Evolutionary conservation across 2,329 filamentous ascomycete genomes (phyloP), one percentile per base, ranked within the genome.

Genomic region (Chaetothyriales sp.): DNA sequence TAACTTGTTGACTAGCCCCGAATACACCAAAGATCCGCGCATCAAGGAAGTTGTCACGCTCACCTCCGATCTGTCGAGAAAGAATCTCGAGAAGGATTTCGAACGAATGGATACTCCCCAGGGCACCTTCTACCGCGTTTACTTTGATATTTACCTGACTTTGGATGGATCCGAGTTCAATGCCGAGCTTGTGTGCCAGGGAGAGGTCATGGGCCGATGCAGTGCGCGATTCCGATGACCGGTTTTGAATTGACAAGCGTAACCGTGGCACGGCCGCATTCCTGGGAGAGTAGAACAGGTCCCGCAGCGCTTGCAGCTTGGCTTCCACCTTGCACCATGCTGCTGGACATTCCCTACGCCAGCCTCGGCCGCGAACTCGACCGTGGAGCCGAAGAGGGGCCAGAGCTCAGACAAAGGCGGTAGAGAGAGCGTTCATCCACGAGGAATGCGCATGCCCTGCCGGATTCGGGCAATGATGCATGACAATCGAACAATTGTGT

Each of bases 21-120:
- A 97, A 69, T 98, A 98, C 68, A 97, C 90, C 61, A 98, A 97
- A 69, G 92, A 98, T 80, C 90, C 92, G 62, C 87, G 92, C 95
- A 97, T 97, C 79, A 97, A 97, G 78, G 92, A 97, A 71, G 89
- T 97, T 52, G 92, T 97, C 58, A 98, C 92, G 1, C 82, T 98
- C 48, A 97, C 92, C 1, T 97, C 90, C 1, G 92, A 98, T 67
- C 77, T 98, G 52, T 95, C 89, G 47, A 85, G 90, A 62, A 98
- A 97, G 77, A 97, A 97, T 67, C 82, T 98, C 10, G 92, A 98
- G 70, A 97, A 95, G 72, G 92, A 98, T 69, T 98, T 98, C 64
- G 92, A 98, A 72, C 83, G 92, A 66, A 97, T 97, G 92, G 92
- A 97, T 67, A 97, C 92, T 1, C 89, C 92, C 5, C 90, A 98